These are phyloP conservation scores for Leishmania arabica DNA, from an alignment of 208 protist genomes.

Conservation along the genomic window DNA sequence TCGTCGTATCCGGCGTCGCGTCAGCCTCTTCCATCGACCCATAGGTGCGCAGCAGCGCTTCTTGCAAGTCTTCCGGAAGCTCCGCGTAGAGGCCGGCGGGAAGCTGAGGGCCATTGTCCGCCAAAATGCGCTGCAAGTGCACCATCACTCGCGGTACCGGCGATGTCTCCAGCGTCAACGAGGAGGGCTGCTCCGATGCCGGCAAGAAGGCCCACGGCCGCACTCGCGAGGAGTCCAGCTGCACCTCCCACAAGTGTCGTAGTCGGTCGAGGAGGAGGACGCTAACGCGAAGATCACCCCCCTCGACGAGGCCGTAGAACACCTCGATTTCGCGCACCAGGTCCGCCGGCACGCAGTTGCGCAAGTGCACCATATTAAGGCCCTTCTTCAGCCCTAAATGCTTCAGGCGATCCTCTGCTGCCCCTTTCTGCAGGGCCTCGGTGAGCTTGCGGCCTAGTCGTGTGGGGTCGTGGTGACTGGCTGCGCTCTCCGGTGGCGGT, in stretches of 20 bases:
- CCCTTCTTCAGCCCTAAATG: slow-evolving; percentile 20
- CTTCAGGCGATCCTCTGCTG: slow-evolving; percentile 1
- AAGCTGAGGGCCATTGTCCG: slow-evolving; percentile 34
- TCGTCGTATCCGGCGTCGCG: neutral
- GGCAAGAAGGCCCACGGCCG: slow-evolving; percentile 71
- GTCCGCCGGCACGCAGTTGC: slow-evolving; percentile 36
- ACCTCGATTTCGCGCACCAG: slow-evolving; percentile 40
- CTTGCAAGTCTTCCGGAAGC: slow-evolving; percentile 29
- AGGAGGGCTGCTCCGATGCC: slow-evolving; percentile 62
- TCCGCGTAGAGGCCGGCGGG: slow-evolving; percentile 30
- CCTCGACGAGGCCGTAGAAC: slow-evolving; percentile 29
- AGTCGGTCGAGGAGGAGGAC: slow-evolving; percentile 84
- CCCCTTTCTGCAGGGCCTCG: slow-evolving; percentile 9
- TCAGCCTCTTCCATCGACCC: neutral
- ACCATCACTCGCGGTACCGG: slow-evolving; percentile 66
- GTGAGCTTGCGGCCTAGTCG: slow-evolving; percentile 12
- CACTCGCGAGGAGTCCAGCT: slow-evolving; percentile 39
- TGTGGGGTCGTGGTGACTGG: slow-evolving; percentile 21
- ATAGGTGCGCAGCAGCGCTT: slow-evolving; percentile 35
- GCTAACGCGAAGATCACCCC: slow-evolving; percentile 25
- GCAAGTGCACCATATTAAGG: slow-evolving; percentile 41
- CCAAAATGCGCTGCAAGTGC: slow-evolving; percentile 31
- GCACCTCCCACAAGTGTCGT: slow-evolving; percentile 85
- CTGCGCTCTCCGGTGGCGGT: slow-evolving; percentile 19
- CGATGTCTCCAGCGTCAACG: slow-evolving; percentile 76